These are phyloP conservation scores for Candida endomychidarum DNA, from an alignment of 805 yeast genomes.

Conservation along the genomic window DNA sequence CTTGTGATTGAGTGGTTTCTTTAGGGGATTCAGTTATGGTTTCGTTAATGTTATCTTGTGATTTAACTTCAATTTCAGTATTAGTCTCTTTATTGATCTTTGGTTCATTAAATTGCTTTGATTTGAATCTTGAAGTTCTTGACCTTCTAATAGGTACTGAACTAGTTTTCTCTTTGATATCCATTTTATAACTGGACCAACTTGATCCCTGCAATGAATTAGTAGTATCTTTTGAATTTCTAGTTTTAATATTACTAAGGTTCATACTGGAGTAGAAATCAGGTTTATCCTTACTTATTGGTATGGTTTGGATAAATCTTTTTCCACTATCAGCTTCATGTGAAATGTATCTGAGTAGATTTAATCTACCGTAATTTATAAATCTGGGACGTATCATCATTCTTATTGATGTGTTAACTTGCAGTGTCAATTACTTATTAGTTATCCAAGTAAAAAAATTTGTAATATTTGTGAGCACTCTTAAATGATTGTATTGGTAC, in stretches of 20 bases:
- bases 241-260: conserved; percentile 14
- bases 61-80: background rate
- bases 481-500: conserved; percentile 1
- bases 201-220: conserved; percentile 19
- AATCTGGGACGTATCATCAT: conserved; percentile 11
- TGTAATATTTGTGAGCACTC: conserved; percentile 1
- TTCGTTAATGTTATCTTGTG: background rate
- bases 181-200: conserved; percentile 21
- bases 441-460: background rate
- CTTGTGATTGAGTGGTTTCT: conserved; percentile 8
- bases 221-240: conserved; percentile 14
- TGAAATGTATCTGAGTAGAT: conserved; percentile 6
- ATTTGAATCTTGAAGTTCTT: conserved; percentile 28
- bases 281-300: conserved; percentile 20
- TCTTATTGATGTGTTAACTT: background rate
- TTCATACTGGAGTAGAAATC: conserved; percentile 25
- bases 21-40: conserved; percentile 4
- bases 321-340: conserved; percentile 20
- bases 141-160: conserved; percentile 28
- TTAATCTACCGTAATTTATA: conserved; percentile 7
- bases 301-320: conserved; percentile 38
- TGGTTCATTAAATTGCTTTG: conserved; percentile 5
- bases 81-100: conserved; percentile 1
- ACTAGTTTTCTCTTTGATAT: conserved; percentile 7
- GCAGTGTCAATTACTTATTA: conserved; percentile 1